Evolutionary conservation across 805 yeast species (phyloP).

Genomic region (Vanderwaltozyma yarrowii): DNA sequence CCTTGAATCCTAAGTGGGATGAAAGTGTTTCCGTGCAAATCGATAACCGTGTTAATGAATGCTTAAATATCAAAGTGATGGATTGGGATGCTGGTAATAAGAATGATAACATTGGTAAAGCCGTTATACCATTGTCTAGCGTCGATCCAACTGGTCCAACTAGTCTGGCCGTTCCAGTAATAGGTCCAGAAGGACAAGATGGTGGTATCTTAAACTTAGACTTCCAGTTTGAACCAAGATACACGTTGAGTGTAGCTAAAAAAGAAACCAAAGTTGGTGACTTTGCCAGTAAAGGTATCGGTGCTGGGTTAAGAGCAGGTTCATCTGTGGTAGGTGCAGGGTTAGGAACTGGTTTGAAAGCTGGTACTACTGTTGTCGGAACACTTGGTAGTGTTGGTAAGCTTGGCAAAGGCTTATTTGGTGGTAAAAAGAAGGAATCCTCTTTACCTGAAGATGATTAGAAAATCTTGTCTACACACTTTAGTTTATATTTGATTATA

Average conservation of each 20-base stretch:
- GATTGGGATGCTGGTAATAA: slow-evolving; percentile 95
- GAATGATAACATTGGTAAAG: slow-evolving; percentile 74
- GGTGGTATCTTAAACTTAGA: slow-evolving; percentile 55
- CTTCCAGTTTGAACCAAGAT: slow-evolving; percentile 60
- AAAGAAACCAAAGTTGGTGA: slow-evolving; percentile 35
- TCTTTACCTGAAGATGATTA: too few relatives aligned
- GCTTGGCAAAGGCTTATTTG: slow-evolving; percentile 13
- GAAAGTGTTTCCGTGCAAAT: slow-evolving; percentile 52
- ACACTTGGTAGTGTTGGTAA: slow-evolving; percentile 29
- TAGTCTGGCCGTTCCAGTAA: slow-evolving; percentile 39
- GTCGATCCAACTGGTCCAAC: slow-evolving; percentile 39
- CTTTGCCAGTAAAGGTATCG: slow-evolving; percentile 40
- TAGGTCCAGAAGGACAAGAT: slow-evolving; percentile 32
- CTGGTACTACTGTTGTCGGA: slow-evolving; percentile 32
- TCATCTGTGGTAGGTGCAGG: slow-evolving; percentile 36
- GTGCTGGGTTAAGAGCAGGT: slow-evolving; percentile 37
- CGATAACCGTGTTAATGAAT: slow-evolving; percentile 50
- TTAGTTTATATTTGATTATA: not conserved
- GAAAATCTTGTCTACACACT: not conserved
- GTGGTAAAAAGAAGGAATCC: slow-evolving; percentile 5
- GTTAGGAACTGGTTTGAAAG: slow-evolving; percentile 32
- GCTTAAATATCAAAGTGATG: slow-evolving; percentile 44
- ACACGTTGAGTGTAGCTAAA: slow-evolving; percentile 38
- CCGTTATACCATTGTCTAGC: slow-evolving; percentile 43
- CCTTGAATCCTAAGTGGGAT: slow-evolving; percentile 85